Evolutionary conservation across 2,329 filamentous ascomycete genomes (phyloP), one percentile per base, ranked within the genome.

Genomic region (Cordyceps cicadae): DNA sequence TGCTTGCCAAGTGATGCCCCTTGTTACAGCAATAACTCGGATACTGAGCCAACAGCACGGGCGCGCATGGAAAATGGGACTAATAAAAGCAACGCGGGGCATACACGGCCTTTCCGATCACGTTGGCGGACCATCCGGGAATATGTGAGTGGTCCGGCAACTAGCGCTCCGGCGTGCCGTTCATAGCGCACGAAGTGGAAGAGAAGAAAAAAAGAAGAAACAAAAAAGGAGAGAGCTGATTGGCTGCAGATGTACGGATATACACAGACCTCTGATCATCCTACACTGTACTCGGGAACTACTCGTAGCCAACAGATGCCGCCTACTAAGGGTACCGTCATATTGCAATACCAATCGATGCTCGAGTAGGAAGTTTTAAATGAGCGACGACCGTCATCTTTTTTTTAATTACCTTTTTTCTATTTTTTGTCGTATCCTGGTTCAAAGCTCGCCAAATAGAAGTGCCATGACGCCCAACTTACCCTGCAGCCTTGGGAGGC

Each of bases 31-130:
- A 49, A 34, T 15, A 11, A 46, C 45, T 7, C 24, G 43, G 14
- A 37, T 29, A 32, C 45, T 45, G 54, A 50, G 46, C 45, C 34
- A 41, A 50, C n/a, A 39, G 29, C 29, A n/a, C 14, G 37, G 26
- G 7, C 43, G 37, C 43, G 19, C 29, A 48, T 56, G 29, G 29
- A 29, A 29, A 37, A n/a, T n/a, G 15, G 26, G 49, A n/a, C 54
- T 21, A 57, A 41, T 50, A 50, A 57, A 21, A 46, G 41, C 41
- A 54, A 54, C 57, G 57, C 57, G 50, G 57, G 57, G 57, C 57
- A 54, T 37, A 37, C 49, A 59, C n/a, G 48, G 50, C 52, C 55
- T 54, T 46, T 59, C 57, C 57, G 57, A 59, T 59, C 57, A 59
- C 57, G 57, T 39, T 59, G 34, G 26, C 54, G 54, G 54, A 50